phyloP scores from a whole-genome alignment of 2,329 filamentous ascomycete genomes.

The Metarhizium humberi region DNA sequence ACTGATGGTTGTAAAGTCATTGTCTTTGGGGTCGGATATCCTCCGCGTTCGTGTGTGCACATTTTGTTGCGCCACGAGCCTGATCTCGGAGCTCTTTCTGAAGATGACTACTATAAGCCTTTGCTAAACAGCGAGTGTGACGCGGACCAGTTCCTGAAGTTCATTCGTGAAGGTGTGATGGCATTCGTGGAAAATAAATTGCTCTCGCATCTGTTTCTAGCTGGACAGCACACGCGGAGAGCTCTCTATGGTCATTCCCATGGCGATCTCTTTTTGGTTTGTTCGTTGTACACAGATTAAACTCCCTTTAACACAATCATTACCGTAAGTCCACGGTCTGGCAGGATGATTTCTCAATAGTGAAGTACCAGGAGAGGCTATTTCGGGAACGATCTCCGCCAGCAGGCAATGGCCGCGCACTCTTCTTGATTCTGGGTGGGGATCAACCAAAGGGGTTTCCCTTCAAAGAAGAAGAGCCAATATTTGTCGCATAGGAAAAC shows the following conservation, averaged over 20 bases:
- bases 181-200: slow-evolving; percentile 19
- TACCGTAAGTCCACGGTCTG: slow-evolving; percentile 36
- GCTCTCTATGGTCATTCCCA: slow-evolving; percentile 41
- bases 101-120: slow-evolving; percentile 14
- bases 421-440: slow-evolving; percentile 20
- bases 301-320: slow-evolving; percentile 33
- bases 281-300: slow-evolving; percentile 31
- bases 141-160: slow-evolving; percentile 33
- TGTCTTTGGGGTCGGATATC: slow-evolving; percentile 24
- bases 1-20: slow-evolving; percentile 17
- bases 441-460: slow-evolving; percentile 16
- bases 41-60: slow-evolving; percentile 17
- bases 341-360: slow-evolving; percentile 35
- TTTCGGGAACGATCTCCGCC: slow-evolving; percentile 11
- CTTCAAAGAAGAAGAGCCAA: slow-evolving; percentile 15
- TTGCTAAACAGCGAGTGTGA: slow-evolving; percentile 24
- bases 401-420: background rate
- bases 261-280: slow-evolving; percentile 36
- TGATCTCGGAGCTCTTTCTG: slow-evolving; percentile 20
- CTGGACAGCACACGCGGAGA: slow-evolving; percentile 22
- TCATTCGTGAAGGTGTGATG: slow-evolving; percentile 30
- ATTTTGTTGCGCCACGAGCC: slow-evolving; percentile 16
- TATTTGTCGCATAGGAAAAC: slow-evolving; percentile 19
- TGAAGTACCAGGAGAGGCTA: slow-evolving; percentile 18
- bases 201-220: slow-evolving; percentile 18